Percentiles rank a stretch among this genome's conserved stretches.
Evolutionary conservation across 2,329 filamentous ascomycete genomes (phyloP).

Genomic region (Clonostachys rhizophaga): DNA sequence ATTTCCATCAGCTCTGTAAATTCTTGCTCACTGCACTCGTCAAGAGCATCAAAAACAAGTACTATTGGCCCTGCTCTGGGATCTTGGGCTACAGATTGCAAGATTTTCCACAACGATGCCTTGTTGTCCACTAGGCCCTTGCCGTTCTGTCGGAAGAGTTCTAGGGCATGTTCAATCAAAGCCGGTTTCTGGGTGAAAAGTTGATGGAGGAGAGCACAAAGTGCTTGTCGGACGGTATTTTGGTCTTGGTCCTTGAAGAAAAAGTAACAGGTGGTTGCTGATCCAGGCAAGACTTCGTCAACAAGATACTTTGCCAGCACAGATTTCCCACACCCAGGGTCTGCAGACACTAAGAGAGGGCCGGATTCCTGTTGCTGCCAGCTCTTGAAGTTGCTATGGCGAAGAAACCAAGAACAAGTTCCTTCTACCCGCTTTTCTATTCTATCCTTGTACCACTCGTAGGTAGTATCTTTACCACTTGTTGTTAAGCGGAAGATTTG

Average conservation of each 20-base stretch:
- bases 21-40: constrained; percentile 24
- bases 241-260: constrained; percentile 36
- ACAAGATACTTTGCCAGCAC: constrained; percentile 25
- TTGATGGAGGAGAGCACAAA: constrained; percentile 34
- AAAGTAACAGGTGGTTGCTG: constrained; percentile 29
- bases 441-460: constrained; percentile 15
- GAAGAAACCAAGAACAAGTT: constrained; percentile 23
- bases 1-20: constrained; percentile 10
- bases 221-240: constrained; percentile 21
- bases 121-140: constrained; percentile 11
- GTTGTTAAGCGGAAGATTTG: constrained; percentile 6
- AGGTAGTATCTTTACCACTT: constrained; percentile 5
- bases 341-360: constrained; percentile 25
- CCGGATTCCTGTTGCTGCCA: constrained; percentile 20
- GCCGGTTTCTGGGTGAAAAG: constrained; percentile 20
- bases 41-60: constrained; percentile 31
- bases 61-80: constrained; percentile 17
- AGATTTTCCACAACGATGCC: constrained; percentile 22
- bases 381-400: constrained; percentile 15
- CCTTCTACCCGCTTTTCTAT: constrained; percentile 3
- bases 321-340: constrained; percentile 32
- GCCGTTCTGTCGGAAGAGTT: constrained; percentile 14
- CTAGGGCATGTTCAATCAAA: constrained; percentile 24
- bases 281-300: constrained; percentile 13
- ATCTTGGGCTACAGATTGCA: constrained; percentile 17